Evolutionary conservation across 345 rosid genomes (phyloP), one percentile per base, ranked within the genome.

Genomic region (Camelina hispida): DNA sequence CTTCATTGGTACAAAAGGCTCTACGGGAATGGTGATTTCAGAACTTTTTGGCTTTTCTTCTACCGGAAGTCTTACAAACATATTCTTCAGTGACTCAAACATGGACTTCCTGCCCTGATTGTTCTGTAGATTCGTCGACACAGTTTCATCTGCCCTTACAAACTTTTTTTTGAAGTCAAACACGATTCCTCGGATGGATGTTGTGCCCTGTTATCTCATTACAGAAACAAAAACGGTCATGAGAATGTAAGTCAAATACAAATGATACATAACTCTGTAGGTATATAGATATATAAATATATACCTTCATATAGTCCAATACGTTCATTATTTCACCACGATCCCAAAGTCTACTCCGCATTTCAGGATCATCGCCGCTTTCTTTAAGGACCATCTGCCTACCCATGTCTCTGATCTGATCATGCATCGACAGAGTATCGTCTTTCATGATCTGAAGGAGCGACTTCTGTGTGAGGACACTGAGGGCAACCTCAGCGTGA

Each of bases 401-500:
- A 64, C 88, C 98, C 98, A 93, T 93, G 68, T 93, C 94, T 46
- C 80, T 80, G 22, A 93, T 77, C 62, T 83, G 93, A 80, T 93
- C 96, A 71, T 93, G 98, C 89, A 87, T 85, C 91, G 89, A 83
- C 20, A 93, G 56, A 34, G 58, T 57, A 37, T 57, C 5, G 9
- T 73, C 67, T 38, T 34, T 62, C 5, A 38, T 2, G 34, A 87
- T 62, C 75, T 83, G 87, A 20, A 93, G 7, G n/a, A 93, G 89
- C 61, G 88, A 87, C 81, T 80, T 93, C 46, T 65, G 79, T 11
- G 42, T 48, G 6, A 90, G 93, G 18, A 58, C 83, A 64, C 37
- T 64, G 47, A 93, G 71, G 14, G 82, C 79, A 11, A 64, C 83
- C 78, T 85, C 85, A 8, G 82, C 83, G 7, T 80, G 71, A 14